These are phyloP conservation scores for Russula ochroleuca DNA, from an alignment of 768 basidiomycete species.

Conservation along the genomic window DNA sequence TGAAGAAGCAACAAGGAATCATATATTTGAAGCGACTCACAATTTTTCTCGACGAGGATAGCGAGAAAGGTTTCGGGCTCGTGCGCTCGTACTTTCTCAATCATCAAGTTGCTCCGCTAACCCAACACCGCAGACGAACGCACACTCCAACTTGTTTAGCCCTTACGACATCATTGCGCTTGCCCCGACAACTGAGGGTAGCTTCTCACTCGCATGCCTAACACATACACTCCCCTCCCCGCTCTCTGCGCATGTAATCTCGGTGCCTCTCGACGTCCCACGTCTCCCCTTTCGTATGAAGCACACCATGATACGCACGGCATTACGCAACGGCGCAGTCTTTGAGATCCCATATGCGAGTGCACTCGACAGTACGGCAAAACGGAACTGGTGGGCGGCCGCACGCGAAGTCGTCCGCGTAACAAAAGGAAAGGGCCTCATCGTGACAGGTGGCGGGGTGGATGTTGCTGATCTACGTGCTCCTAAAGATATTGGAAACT, in stretches of 20 bases:
- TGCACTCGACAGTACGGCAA: conserved; percentile 55
- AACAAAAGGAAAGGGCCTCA: conserved; percentile 71
- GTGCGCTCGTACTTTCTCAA: conserved; percentile 39
- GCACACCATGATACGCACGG: conserved; percentile 76
- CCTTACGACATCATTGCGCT: conserved; percentile 77
- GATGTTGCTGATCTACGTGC: conserved; percentile 59
- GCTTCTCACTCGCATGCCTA: conserved; percentile 76
- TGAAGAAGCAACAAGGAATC: conserved; percentile 55
- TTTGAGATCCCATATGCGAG: conserved; percentile 81
- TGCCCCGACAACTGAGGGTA: conserved; percentile 62
- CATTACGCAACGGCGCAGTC: conserved; percentile 74
- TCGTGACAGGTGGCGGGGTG: conserved; percentile 68
- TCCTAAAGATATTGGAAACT: conserved; percentile 68
- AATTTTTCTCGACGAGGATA: conserved; percentile 77
- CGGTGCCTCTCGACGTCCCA: conserved; percentile 71
- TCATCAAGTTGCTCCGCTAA: not conserved
- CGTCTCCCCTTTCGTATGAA: conserved; percentile 78
- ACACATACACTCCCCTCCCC: conserved; percentile 73
- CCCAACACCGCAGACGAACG: conserved; percentile 50
- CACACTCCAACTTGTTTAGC: conserved; percentile 56
- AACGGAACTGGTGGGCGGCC: conserved; percentile 82
- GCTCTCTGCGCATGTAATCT: conserved; percentile 75
- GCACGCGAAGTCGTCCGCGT: conserved; percentile 74
- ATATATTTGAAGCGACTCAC: conserved; percentile 71
- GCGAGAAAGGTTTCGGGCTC: conserved; percentile 81